Percentiles rank a stretch among this genome's conserved stretches.
These are phyloP conservation scores for Dryadomyces quercus-mongolicae DNA, from an alignment of 2,329 filamentous ascomycete genomes.

Conservation along the genomic window DNA sequence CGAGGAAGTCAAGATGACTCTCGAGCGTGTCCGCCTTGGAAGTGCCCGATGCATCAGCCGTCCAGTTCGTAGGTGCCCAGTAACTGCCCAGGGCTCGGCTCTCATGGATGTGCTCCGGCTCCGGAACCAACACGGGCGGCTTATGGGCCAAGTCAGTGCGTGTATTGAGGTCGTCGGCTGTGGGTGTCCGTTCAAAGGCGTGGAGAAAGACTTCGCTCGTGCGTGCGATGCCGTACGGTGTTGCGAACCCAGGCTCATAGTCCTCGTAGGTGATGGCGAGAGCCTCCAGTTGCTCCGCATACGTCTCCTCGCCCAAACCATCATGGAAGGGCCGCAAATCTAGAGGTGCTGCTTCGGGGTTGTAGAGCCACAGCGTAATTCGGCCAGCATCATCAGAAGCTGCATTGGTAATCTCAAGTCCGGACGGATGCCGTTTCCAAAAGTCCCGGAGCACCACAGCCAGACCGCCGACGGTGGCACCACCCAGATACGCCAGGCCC, in stretches of 20 bases:
- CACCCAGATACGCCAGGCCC: constrained; percentile 47
- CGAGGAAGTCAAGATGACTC: constrained; percentile 35
- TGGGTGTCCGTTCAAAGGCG: constrained; percentile 39
- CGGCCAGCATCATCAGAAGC: constrained; percentile 34
- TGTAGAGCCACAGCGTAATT: constrained; percentile 50
- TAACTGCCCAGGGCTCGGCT: no score
- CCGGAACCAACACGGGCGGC: no score
- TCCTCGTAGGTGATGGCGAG: constrained; percentile 54
- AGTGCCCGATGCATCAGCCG: no score
- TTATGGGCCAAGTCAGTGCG: no score
- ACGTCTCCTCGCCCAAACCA: constrained; percentile 37
- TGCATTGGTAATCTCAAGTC: constrained; percentile 41
- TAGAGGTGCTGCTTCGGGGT: constrained; percentile 39
- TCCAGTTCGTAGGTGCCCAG: no score
- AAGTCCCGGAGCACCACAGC: constrained; percentile 47
- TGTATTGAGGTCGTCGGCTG: constrained; percentile 7
- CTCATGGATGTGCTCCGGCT: no score
- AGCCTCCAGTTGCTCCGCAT: constrained; percentile 44
- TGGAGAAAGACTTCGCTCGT: constrained; percentile 45
- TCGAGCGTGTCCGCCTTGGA: constrained; percentile 17
- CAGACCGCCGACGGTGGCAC: constrained; percentile 41
- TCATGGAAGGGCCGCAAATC: constrained; percentile 48
- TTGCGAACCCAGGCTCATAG: constrained; percentile 41
- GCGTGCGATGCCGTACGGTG: constrained; percentile 43
- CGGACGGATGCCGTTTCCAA: constrained; percentile 50